Base-by-base conservation (phyloP, 2,329 filamentous ascomycete genomes). In the Fusarium nelsonii region DNA sequence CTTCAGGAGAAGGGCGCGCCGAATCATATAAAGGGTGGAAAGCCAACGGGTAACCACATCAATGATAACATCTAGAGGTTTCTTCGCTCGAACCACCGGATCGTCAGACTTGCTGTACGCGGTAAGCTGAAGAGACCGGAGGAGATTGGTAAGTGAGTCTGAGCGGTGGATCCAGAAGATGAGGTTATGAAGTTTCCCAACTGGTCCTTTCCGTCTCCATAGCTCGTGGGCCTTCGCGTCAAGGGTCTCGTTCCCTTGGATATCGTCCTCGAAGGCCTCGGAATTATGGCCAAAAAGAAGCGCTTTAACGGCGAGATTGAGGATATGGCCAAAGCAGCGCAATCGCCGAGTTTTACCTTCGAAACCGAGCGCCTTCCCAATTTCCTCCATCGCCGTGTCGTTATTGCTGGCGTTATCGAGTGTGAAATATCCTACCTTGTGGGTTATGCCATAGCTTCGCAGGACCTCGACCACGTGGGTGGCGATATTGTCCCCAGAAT, bases 361-460 rank as follows among this genome's bases (percentile, higher is more conserved):
- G 43, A 71, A 69, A 6, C 41, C 46, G n/a, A 67, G 46, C 23
- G 28, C 41, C 11, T 60, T 37, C 20, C 45, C 58, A 53, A 71
- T 61, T 20, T 41, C 28, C 16, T 48, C 61, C 46, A 70, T 65
- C 6, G 62, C 50, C 16, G 28, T 70, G 26, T 68, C 53, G 33
- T 69, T 68, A 41, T 56, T 71, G 20, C 40, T 12, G 8, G 66
- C 66, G 40, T 71, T 69, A 33, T 71, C 55, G 11, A 67, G 46
- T 12, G 58, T 59, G n/a, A 48, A 41, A 23, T 57, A 57, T 14
- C 34, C 44, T 26, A 57, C 48, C 18, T 43, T 57, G 8, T 57
- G 41, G 12, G 7, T 34, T 43, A 32, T 44, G 14, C 23, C 41
- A 16, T 44, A 44, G 41, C 26, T 44, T 30, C 23, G 23, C 23